A percentile compares a stretch with the other conserved stretches of the same genome.
These are phyloP conservation scores for Curvularia lunata DNA, from an alignment of 2,329 filamentous ascomycete genomes.

Conservation along the genomic window DNA sequence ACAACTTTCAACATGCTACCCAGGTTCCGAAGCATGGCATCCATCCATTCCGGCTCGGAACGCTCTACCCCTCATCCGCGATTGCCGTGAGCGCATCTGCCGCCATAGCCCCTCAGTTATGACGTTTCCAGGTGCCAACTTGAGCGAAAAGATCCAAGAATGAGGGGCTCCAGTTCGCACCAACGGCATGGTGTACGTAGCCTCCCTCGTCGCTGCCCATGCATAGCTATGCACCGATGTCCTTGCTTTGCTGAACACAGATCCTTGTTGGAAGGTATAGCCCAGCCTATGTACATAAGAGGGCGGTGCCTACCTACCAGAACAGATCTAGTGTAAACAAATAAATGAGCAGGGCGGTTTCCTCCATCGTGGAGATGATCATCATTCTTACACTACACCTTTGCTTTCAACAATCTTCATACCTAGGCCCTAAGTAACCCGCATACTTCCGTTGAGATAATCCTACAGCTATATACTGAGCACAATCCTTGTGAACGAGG, in stretches of 20 bases:
- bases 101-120: conserved; percentile 1
- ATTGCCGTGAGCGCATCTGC: neutral
- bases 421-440: neutral
- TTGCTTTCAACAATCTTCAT: neutral
- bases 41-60: neutral
- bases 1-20: neutral
- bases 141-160: conserved; percentile 2
- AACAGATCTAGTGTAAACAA: neutral
- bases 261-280: neutral
- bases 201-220: neutral
- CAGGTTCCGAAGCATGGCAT: conserved; percentile 2
- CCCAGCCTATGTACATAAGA: neutral
- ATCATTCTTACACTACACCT: neutral
- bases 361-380: neutral
- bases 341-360: neutral
- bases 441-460: neutral
- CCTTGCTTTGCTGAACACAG: neutral
- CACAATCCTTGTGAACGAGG: neutral
- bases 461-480: neutral
- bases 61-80: neutral
- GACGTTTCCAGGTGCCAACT: neutral
- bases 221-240: neutral
- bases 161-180: conserved; percentile 1
- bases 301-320: neutral
- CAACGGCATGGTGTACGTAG: neutral